phyloP scores from a whole-genome alignment of 345 rosid genomes.

The Linum lewisii region DNA sequence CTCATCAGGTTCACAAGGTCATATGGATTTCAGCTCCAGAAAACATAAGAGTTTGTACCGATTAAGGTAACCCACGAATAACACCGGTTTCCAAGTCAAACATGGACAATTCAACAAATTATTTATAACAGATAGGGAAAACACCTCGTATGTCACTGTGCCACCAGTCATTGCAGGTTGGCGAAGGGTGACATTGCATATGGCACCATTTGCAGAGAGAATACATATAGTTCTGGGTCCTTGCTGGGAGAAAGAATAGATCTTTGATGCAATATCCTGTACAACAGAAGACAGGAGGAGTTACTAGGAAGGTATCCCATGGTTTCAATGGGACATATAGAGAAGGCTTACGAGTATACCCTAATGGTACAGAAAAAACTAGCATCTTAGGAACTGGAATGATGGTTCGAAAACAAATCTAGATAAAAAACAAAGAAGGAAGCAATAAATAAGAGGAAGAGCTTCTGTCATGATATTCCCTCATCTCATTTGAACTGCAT shows the following conservation, averaged over 20 bases:
- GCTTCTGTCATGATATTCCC: too few species aligned
- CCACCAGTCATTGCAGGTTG: slow-evolving; percentile 69
- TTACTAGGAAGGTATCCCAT: neutral
- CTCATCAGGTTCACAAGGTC: neutral
- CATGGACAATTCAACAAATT: neutral
- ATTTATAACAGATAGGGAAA: slow-evolving; percentile 9
- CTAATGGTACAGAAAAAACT: too few species aligned
- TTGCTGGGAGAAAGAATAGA: slow-evolving; percentile 61
- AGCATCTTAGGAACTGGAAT: too few species aligned
- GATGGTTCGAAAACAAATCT: too few species aligned
- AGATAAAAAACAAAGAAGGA: too few species aligned
- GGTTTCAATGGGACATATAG: too few species aligned
- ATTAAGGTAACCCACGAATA: neutral
- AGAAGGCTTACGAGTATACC: too few species aligned
- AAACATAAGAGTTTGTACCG: neutral
- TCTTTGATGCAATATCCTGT: slow-evolving; percentile 56
- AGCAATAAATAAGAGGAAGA: too few species aligned
- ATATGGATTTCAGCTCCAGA: neutral
- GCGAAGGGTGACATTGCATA: slow-evolving; percentile 68
- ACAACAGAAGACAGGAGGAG: slow-evolving; percentile 1
- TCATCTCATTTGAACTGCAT: too few species aligned
- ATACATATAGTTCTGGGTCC: slow-evolving; percentile 58
- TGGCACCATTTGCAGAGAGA: slow-evolving; percentile 65
- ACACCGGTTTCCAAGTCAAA: neutral
- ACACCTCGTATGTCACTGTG: slow-evolving; percentile 67